Evolutionary conservation across 2,329 filamentous ascomycete genomes (phyloP).

Genomic region (Aspergillus cejpii): DNA sequence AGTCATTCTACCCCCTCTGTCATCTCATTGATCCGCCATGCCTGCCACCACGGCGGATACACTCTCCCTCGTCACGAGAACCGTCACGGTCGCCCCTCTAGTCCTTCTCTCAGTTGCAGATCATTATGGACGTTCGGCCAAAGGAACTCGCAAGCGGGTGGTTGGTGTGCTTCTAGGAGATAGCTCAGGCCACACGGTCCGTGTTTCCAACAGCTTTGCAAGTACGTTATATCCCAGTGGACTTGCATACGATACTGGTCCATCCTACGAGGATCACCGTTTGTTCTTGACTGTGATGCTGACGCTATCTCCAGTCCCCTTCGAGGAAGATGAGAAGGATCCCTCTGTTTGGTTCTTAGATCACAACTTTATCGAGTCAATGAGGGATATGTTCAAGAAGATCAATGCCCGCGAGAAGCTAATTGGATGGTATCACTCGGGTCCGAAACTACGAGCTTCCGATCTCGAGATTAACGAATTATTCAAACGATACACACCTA

Average conservation of each 20-base stretch:
- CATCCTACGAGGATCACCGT: background rate
- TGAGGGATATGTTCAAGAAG: conserved; percentile 99
- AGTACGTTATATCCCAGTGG: conserved; percentile 50
- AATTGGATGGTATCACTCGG: conserved; percentile 99
- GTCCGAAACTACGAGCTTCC: conserved; percentile 90
- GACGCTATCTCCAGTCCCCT: conserved; percentile 61
- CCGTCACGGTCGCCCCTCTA: conserved; percentile 93
- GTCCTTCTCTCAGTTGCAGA: conserved; percentile 97
- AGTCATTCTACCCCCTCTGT: background rate
- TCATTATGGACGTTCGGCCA: conserved; percentile 91
- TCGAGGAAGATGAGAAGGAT: conserved; percentile 98
- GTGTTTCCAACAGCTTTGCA: conserved; percentile 98
- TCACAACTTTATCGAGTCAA: conserved; percentile 98
- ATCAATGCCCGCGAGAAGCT: conserved; percentile 98
- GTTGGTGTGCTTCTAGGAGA: conserved; percentile 92
- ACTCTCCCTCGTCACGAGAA: conserved; percentile 86
- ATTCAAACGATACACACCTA: conserved; percentile 97
- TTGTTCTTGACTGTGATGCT: conserved; percentile 12
- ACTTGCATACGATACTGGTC: no score
- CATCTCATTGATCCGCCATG: conserved; percentile 69
- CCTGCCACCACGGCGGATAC: conserved; percentile 95
- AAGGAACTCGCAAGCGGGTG: conserved; percentile 79
- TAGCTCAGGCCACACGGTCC: conserved; percentile 91
- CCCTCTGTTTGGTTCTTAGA: conserved; percentile 98
- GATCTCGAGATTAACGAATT: conserved; percentile 99